Evolutionary conservation across 2,329 filamentous ascomycete genomes (phyloP), one percentile per base, ranked within the genome.

Genomic region (Grosmannia clavigera): DNA sequence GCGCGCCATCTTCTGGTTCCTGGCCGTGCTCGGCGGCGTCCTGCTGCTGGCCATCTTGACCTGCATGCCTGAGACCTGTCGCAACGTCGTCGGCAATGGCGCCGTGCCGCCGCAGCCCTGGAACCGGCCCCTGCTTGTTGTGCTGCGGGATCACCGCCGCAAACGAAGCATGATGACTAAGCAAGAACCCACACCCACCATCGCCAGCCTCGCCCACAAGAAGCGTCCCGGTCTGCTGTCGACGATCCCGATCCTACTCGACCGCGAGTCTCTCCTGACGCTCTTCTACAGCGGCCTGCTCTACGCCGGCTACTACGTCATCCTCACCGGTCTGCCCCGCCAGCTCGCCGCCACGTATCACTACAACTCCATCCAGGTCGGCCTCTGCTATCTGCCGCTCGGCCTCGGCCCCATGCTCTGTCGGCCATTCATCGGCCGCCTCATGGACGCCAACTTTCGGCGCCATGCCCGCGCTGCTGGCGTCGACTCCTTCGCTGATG

Each of bases 361-460:
- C 60, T 71, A 71, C 65, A 69, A 72, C 62, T 65, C 70, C 31
- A 61, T 70, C 19, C 72, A 75, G 31, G 70, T 80, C 2, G 78
- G 78, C n/a, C 66, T 75, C 5, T 71, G 69, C 66, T 75, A 71
- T 63, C 68, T 75, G 10, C 73, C 75, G 9, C 71, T 72, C 60
- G 70, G 70, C 4, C 61, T 66, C 6, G 75, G 74, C 3, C 70
- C 70, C 35, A 67, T 73, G 22, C n/a, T 72, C 3, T 71, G 73
- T 3, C 67, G 71, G 2, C 57, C 71, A 16, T 62, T 69, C 1
- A 68, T 71, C 0, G 81, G 84, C 14, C 74, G 74, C 51, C 64
- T 85, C 5, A 72, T 86, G 5, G 83, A 88, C 69, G 79, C 77
- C 73, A 83, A 85, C 67, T 88, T 83, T 80, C 1, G 78, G 78